Conservation (phyloP, 176 grass and related monocot genomes). For the Alloteropsis semialata region DNA sequence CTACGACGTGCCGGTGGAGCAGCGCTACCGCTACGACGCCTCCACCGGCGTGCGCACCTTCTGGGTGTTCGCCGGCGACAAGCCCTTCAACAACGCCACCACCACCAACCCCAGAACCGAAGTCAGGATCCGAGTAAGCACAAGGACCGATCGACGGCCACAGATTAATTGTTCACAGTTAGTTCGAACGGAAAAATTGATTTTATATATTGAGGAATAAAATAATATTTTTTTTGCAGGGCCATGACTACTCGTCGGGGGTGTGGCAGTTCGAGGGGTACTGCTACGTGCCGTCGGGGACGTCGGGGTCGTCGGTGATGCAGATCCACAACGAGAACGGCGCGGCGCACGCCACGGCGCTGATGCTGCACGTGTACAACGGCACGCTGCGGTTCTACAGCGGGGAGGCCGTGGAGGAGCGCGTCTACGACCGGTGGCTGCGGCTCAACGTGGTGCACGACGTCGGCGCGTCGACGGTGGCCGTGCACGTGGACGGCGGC, state of each 20-base stretch:
- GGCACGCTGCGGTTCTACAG: slow-evolving; percentile 24
- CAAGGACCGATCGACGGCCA: too few species aligned
- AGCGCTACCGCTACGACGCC: slow-evolving; percentile 5
- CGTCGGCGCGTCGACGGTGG: neutral
- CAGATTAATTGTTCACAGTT: too few species aligned
- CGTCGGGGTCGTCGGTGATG: slow-evolving; percentile 41
- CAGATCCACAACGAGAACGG: slow-evolving; percentile 23
- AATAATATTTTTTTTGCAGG: too few species aligned
- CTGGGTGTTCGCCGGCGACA: slow-evolving; percentile 37
- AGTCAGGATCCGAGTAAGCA: slow-evolving; percentile 20
- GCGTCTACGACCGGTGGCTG: slow-evolving; percentile 43
- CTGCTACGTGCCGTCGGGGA: slow-evolving; percentile 25
- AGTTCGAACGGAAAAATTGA: too few species aligned
- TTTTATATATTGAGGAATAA: too few species aligned
- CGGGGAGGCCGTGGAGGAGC: neutral
- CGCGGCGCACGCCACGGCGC: neutral
- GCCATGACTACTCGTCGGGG: slow-evolving; percentile 32
- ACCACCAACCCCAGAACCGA: slow-evolving; percentile 13
- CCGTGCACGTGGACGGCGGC: slow-evolving; percentile 13
- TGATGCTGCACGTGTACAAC: slow-evolving; percentile 47
- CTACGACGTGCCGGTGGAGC: slow-evolving; percentile 15
- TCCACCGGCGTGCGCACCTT: slow-evolving; percentile 14
- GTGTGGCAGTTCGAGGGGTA: slow-evolving; percentile 56
- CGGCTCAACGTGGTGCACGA: slow-evolving; percentile 49
- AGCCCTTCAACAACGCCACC: slow-evolving; percentile 11